Base-by-base conservation (phyloP, 352 stramenopile genomes). In the Phytophthora cajani region DNA sequence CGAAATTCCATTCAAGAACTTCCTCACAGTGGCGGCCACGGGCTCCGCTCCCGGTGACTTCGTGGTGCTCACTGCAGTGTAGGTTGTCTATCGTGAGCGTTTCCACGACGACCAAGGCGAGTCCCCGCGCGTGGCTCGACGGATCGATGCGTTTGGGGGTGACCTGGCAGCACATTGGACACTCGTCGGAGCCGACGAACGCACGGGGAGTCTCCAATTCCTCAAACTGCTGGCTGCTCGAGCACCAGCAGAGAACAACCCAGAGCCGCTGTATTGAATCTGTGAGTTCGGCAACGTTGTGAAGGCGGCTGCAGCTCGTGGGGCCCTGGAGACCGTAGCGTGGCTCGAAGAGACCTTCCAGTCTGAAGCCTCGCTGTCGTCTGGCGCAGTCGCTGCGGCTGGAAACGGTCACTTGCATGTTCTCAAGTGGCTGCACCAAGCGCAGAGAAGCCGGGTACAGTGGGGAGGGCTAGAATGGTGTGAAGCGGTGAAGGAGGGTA, bases 31-130 rank as follows among this genome's bases (percentile, higher is more conserved):
- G 46, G 33, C 38, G 27, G 14, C 51, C 5, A 32, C 27, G 36
- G 42, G 16, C 25, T n/a, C 38, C 27, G 57, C 33, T 19, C 27
- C 46, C 19, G 14, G 14, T 5, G 14, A 47, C 11, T 47, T 47
- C 40, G 40, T n/a, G 3, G 30, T 47, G 49, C 36, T 67, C 33
- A 67, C 49, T 7, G 50, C 60, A 11, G 60, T 58, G n/a, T 10
- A 52, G 8, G 33, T 44, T 40, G 60, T 67, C 21, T 40, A 53
- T 32, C 47, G 36, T 16, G 23, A 60, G 33, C 54, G 60, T 6
- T 58, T 67, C 14, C 25, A 23, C 14, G 36, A 32, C 23, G 40
- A 55, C 60, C 14, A 47, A 47, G 40, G 40, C 12, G 40, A 47
- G 40, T 47, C 21, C 17, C 40, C 40, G 12, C 40, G 21, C 40